These are phyloP conservation scores for Ochetophila trinervis DNA, from an alignment of 306 rosid species.

Conservation along the genomic window DNA sequence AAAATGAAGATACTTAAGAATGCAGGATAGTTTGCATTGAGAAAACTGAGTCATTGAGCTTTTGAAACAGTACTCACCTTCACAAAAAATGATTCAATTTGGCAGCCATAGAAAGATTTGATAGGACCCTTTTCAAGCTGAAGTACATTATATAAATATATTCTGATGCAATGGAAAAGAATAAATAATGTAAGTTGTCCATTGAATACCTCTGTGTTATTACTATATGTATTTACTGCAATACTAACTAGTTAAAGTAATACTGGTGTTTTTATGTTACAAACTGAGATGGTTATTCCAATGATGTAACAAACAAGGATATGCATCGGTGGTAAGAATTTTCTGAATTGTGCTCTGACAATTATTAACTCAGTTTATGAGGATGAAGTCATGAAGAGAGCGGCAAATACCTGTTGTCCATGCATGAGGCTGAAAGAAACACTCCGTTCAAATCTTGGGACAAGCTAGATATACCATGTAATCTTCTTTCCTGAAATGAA, in stretches of 20 bases:
- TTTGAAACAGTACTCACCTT: conserved; percentile 49
- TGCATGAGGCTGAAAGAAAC: conserved; percentile 84
- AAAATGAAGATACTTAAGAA: conserved; percentile 16
- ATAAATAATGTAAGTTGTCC: neutral
- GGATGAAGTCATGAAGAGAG: conserved; percentile 1
- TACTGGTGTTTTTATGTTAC: neutral
- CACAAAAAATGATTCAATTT: conserved; percentile 77
- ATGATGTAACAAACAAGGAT: neutral
- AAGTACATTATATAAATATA: conserved; percentile 69
- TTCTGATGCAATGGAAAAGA: conserved; percentile 38
- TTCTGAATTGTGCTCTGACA: neutral
- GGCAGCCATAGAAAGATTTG: conserved; percentile 69
- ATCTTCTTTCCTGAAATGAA: conserved; percentile 58
- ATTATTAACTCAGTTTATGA: conserved; percentile 8
- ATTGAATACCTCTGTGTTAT: neutral
- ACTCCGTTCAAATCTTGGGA: conserved; percentile 89
- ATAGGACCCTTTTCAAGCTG: conserved; percentile 86
- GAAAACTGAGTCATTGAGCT: neutral
- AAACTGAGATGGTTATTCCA: neutral
- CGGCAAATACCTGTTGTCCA: conserved; percentile 71
- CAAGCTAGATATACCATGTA: conserved; percentile 90
- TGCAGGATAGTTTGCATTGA: neutral
- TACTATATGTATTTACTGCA: neutral
- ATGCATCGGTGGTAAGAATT: neutral
- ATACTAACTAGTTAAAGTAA: neutral